Evolutionary conservation across 1,284 basidiomycete species (phyloP).

Genomic region (Ustilago esculenta): DNA sequence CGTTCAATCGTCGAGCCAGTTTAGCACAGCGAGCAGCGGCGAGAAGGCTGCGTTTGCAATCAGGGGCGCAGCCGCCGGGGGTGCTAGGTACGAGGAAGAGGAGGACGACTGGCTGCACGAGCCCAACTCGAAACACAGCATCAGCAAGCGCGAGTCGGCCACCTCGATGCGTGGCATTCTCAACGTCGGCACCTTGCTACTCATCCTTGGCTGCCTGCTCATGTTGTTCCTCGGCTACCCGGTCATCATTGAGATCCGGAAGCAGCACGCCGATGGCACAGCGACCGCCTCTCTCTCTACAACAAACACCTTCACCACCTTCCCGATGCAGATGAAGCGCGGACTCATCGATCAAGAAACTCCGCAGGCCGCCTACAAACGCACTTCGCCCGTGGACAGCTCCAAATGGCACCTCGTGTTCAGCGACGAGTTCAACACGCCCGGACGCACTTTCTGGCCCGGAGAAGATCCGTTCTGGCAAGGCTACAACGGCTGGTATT

Average conservation of each 20-base stretch:
- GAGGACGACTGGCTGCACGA: slow-evolving; percentile 43
- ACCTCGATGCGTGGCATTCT: slow-evolving; percentile 39
- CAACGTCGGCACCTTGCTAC: slow-evolving; percentile 51
- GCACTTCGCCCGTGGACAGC: slow-evolving; percentile 11
- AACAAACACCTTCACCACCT: slow-evolving; percentile 12
- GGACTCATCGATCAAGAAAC: slow-evolving; percentile 55
- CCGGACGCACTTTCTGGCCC: slow-evolving; percentile 72
- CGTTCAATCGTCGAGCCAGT: slow-evolving; percentile 11
- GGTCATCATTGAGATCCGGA: slow-evolving; percentile 42
- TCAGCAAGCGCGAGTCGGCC: background rate
- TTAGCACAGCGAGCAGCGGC: slow-evolving; percentile 14
- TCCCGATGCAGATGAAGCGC: slow-evolving; percentile 28
- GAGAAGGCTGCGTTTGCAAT: slow-evolving; percentile 1
- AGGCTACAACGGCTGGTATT: slow-evolving; percentile 60
- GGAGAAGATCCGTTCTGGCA: slow-evolving; percentile 64
- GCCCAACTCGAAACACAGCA: slow-evolving; percentile 3
- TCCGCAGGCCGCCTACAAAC: slow-evolving; percentile 14
- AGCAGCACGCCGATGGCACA: slow-evolving; percentile 15
- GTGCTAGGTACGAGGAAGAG: slow-evolving; percentile 4
- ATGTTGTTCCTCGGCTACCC: slow-evolving; percentile 65
- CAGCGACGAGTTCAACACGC: slow-evolving; percentile 78
- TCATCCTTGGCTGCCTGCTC: slow-evolving; percentile 49
- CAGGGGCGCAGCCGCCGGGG: background rate
- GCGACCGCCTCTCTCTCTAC: slow-evolving; percentile 3
- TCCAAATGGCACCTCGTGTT: slow-evolving; percentile 71